Percentiles rank a stretch among this genome's conserved stretches.
These are phyloP conservation scores for Claviceps purpurea DNA, from an alignment of 2,329 filamentous ascomycete genomes.

Conservation along the genomic window DNA sequence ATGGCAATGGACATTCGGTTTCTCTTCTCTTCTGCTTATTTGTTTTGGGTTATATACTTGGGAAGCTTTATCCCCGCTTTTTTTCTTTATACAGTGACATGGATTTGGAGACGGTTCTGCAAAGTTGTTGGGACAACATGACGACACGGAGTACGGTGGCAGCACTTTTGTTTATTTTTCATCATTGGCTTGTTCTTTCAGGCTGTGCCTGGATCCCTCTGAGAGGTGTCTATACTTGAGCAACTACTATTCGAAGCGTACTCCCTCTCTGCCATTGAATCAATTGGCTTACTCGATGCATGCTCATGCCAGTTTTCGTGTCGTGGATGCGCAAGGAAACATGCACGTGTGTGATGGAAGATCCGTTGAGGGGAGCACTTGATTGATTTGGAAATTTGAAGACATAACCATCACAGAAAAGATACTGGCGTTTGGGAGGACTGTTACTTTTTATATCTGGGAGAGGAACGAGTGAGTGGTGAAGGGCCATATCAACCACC, in stretches of 20 bases:
- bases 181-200: not conserved
- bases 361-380: not conserved
- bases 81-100: not conserved
- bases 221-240: not conserved
- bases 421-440: not conserved
- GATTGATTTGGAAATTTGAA: not conserved
- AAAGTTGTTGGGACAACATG: not conserved
- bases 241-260: not conserved
- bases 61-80: not conserved
- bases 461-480: not conserved
- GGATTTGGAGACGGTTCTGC: not conserved
- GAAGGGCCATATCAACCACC: not conserved
- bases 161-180: not conserved
- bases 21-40: not conserved
- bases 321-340: not conserved
- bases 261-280: not conserved
- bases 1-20: not conserved
- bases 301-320: not conserved
- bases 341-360: not conserved
- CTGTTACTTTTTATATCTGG: not conserved
- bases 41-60: not conserved
- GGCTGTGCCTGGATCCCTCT: not conserved
- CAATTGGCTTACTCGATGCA: not conserved
- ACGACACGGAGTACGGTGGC: not conserved
- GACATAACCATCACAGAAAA: slow-evolving; percentile 1